phyloP scores from a whole-genome alignment of 2,329 filamentous ascomycete species.

The Aspergillus fumigatiaffinis region DNA sequence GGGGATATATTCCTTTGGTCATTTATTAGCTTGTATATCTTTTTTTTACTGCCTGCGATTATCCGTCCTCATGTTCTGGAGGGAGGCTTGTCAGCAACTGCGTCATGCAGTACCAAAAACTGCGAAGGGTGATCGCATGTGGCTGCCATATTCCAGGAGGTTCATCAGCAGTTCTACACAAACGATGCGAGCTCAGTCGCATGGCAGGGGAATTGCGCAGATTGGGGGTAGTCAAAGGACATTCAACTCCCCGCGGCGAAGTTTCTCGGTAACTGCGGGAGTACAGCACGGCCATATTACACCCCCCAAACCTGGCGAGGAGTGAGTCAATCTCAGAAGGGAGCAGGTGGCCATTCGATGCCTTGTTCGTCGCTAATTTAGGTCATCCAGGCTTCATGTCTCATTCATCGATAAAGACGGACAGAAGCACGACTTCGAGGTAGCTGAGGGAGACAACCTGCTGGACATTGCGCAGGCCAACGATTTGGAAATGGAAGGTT shows the following conservation, averaged over 20 bases:
- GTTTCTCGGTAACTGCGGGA: constrained; percentile 63
- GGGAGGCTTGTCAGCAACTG: constrained; percentile 30
- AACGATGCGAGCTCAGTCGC: constrained; percentile 6
- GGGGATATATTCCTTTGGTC: constrained; percentile 1
- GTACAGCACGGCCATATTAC: constrained; percentile 73
- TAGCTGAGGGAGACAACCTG: constrained; percentile 83
- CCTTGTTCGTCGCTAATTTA: background rate
- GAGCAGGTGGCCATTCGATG: background rate
- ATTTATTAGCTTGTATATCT: background rate
- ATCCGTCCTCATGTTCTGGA: constrained; percentile 29
- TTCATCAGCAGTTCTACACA: constrained; percentile 24
- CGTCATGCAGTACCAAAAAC: constrained; percentile 52
- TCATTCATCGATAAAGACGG: constrained; percentile 94
- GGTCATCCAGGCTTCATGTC: constrained; percentile 64
- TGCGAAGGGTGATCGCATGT: constrained; percentile 53
- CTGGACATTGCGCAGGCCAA: constrained; percentile 92
- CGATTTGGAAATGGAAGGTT: constrained; percentile 94
- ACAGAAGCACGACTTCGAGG: constrained; percentile 69
- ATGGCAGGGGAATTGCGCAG: background rate
- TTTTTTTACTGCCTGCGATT: background rate
- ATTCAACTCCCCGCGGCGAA: constrained; percentile 34
- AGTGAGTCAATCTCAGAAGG: constrained; percentile 54
- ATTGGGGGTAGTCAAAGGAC: constrained; percentile 12
- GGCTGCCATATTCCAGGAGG: constrained; percentile 26
- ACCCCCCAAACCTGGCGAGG: constrained; percentile 83